A percentile compares a stretch with the other conserved stretches of the same genome.
phyloP scores from a whole-genome alignment of 495 filamentous ascomycete genomes.

The Evernia prunastri region DNA sequence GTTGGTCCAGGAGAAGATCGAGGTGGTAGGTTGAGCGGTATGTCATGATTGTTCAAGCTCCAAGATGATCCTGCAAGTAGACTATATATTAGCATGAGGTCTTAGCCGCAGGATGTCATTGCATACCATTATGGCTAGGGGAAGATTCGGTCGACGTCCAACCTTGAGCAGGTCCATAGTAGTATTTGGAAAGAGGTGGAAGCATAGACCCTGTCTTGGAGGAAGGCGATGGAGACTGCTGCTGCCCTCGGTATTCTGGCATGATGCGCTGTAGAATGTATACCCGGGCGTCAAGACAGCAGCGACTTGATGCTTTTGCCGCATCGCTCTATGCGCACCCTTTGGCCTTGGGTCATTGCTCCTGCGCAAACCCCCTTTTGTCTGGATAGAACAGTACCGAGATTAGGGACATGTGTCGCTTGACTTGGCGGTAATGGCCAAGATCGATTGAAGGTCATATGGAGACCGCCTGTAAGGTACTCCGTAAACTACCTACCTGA shows the following conservation, averaged over 20 bases:
- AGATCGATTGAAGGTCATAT: not conserved
- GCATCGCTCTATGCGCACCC: constrained; percentile 10
- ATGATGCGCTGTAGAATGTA: constrained; percentile 3
- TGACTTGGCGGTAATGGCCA: not conserved
- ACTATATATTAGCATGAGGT: constrained; percentile 1
- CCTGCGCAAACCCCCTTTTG: not conserved
- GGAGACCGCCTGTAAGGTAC: too few species aligned
- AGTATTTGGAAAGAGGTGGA: constrained; percentile 24
- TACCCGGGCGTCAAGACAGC: not conserved
- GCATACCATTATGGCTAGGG: constrained; percentile 24
- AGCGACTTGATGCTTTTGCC: not conserved
- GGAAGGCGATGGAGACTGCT: constrained; percentile 16
- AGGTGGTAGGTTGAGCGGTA: constrained; percentile 11
- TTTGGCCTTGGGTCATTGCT: constrained; percentile 2
- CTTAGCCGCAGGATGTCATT: not conserved
- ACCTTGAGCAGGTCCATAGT: constrained; percentile 21
- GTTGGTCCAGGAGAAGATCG: constrained; percentile 18
- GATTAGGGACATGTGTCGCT: not conserved
- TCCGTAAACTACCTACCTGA: too few species aligned
- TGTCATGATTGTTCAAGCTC: constrained; percentile 17
- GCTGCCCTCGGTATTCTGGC: constrained; percentile 17
- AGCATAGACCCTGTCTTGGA: constrained; percentile 20
- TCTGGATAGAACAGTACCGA: not conserved
- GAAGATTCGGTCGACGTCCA: constrained; percentile 23
- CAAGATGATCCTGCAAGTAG: constrained; percentile 18